Base-by-base conservation (phyloP, 1,284 basidiomycete genomes). In the Moesziomyces antarcticus region DNA sequence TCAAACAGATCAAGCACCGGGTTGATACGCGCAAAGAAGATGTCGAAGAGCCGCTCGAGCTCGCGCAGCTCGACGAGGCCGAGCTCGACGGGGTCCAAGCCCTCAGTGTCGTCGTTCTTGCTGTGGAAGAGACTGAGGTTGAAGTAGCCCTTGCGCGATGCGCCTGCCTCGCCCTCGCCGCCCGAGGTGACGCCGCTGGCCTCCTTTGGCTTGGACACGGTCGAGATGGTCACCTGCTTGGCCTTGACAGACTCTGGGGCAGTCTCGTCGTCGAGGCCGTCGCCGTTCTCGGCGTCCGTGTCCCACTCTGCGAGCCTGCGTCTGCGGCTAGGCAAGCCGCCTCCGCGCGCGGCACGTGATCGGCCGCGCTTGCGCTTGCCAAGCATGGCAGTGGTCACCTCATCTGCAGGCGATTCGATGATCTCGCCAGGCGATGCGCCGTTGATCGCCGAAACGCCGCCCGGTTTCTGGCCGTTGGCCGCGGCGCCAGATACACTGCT, bases 1-100 rank as follows among this genome's bases (percentile, higher is more conserved):
- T 80, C 78, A 41, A 80, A 73, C 43, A 80, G 67, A 25, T 75
- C 73, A 40, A 79, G 56, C 7, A 76, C 68, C 20, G 78, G 78
- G 24, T 80, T 80, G 69, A 80, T 77, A 45, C 69, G 64, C n/a
- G 72, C 72, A 47, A 78, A 77, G 57, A 80, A 80, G 44, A 74
- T 68, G 63, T 80, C 78, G 45, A 80, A 80, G 9, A 80, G 69
- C 30, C 72, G 47, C 43, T 76, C 73, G 30, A 80, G 54, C 51
- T 80, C 78, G 27, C 66, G 67, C 50, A 75, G 53, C 50, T 77
- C 69, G 45, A 77, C 62, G 27, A 77, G 44, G 16, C 71, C 70
- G 24, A 69, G 60, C 43, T 69, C 71, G 41, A 80, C 66, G 3
- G 77, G 77, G 50, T 80, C 78, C 18, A 72, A 48, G 27, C 63